Base-by-base conservation (phyloP, 2,329 filamentous ascomycete species). In the Penicillium sp. region DNA sequence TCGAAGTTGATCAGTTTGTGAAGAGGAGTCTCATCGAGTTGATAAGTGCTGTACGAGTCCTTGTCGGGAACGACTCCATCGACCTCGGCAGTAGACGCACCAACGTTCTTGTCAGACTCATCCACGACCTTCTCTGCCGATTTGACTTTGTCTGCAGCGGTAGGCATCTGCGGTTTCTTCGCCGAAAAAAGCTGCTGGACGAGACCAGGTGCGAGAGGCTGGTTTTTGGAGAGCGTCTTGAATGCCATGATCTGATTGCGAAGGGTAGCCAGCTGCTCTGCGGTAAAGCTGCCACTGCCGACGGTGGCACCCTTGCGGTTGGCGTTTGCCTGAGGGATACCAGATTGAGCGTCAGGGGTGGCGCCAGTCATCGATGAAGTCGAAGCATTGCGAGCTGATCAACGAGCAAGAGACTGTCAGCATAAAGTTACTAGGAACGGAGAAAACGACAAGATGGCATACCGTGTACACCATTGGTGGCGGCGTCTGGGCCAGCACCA, bases 241-340 rank as follows among this genome's bases (percentile, higher is more conserved):
- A 97, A 98, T 0, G 94, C 93, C 67, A 89, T 84, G 52, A 98
- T 96, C 74, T 99, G 95, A 65, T 90, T 88, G 60, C 91, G 85
- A 10, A 99, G 80, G 44, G 91, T 86, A 24, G 84, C 82, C 47
- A 96, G 80, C 73, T 99, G 95, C 57, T 95, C 90, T 24, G 85
- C 84, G 13, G 87, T 88, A 73, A 96, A 93, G 61, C 87, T 87
- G 52, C 83, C 83, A 46, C 70, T 69, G n/a, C 72, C 63, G 39
- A 67, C 66, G 7, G 69, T 63, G 5, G 65, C 72, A 37, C 66
- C 69, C 56, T 76, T 73, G 31, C 72, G 70, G 11, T 59, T 66
- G 16, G 63, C 52, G 18, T 62, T 50, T 40, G 67, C 66, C 31
- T 65, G 56, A 31, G 71, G 66, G 44, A 61, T 60, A 14, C 63